Evolutionary conservation across 106 monocot genomes (phyloP).

Genomic region (Dioscorea dumetorum): DNA sequence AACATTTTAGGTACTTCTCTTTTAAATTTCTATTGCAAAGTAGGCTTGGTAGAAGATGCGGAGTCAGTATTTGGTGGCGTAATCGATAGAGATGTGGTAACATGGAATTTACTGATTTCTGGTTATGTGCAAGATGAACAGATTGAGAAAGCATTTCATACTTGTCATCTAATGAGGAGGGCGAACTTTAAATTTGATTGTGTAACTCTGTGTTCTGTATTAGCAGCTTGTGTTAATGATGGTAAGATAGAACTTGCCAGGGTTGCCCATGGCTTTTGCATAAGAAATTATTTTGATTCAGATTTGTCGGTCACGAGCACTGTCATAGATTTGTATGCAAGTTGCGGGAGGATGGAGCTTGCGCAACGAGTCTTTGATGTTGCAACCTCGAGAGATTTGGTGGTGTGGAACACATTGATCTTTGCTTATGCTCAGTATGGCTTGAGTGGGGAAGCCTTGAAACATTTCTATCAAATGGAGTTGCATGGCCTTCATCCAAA

Average conservation of each 20-base stretch:
- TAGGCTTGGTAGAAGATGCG: constrained; percentile 36
- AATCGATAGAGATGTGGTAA: constrained; percentile 27
- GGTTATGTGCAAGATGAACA: constrained; percentile 38
- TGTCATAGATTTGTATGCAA: constrained; percentile 38
- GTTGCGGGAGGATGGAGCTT: constrained; percentile 27
- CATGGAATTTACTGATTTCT: constrained; percentile 44
- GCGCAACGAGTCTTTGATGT: constrained; percentile 24
- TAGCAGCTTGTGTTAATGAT: constrained; percentile 20
- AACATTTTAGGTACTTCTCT: constrained; percentile 31
- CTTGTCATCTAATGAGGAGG: constrained; percentile 32
- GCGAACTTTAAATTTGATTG: constrained; percentile 36
- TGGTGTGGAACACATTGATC: constrained; percentile 38
- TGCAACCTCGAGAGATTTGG: constrained; percentile 20
- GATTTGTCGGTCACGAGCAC: constrained; percentile 23
- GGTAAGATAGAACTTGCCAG: constrained; percentile 24
- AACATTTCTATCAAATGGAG: constrained; percentile 47
- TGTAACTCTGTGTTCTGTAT: constrained; percentile 37
- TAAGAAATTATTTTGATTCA: constrained; percentile 37
- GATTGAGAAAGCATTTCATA: constrained; percentile 22
- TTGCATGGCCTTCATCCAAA: constrained; percentile 29
- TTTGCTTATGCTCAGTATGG: constrained; percentile 39
- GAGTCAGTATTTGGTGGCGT: constrained; percentile 18
- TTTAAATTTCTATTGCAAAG: constrained; percentile 36
- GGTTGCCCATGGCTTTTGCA: constrained; percentile 32
- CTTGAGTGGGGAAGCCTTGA: constrained; percentile 31